Percentiles rank a stretch among this genome's conserved stretches.
Conservation (phyloP, 768 basidiomycete species). For the Myochromella boudieri region DNA sequence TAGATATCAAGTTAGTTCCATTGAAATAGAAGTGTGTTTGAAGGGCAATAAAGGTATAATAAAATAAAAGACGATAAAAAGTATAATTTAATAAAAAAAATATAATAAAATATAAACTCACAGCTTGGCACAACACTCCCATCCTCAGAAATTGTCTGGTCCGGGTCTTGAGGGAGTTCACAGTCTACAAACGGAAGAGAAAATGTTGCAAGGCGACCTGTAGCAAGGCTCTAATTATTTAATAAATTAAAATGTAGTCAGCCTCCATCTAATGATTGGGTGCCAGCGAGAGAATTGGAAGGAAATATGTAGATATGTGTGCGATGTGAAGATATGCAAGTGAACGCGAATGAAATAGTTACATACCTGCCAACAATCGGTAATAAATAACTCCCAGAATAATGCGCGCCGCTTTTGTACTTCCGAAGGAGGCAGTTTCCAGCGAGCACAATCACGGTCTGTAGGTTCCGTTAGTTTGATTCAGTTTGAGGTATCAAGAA, state of each 20-base stretch:
- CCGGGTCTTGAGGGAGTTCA: conserved; percentile 62
- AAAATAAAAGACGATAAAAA: neutral
- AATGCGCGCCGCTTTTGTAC: conserved; percentile 70
- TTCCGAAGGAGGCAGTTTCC: conserved; percentile 58
- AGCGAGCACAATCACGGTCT: conserved; percentile 76
- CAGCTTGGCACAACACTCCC: conserved; percentile 59
- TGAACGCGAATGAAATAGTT: neutral
- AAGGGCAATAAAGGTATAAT: neutral
- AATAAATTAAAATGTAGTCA: neutral
- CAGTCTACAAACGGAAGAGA: conserved; percentile 73
- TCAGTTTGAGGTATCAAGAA: no score
- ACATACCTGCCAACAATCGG: conserved; percentile 72
- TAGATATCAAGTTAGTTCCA: neutral
- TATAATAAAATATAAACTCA: no score
- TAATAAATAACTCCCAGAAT: conserved; percentile 76
- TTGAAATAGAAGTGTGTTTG: neutral
- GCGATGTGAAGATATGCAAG: conserved; percentile 2
- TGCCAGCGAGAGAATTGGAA: no score
- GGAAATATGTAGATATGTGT: no score
- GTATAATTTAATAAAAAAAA: neutral
- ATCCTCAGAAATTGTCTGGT: conserved; percentile 57
- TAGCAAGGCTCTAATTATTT: conserved; percentile 58
- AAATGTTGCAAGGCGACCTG: conserved; percentile 67
- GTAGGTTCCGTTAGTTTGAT: no score
- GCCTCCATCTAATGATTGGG: no score